Conservation (phyloP, 495 filamentous ascomycete species). For the Aspergillus homomorphus region DNA sequence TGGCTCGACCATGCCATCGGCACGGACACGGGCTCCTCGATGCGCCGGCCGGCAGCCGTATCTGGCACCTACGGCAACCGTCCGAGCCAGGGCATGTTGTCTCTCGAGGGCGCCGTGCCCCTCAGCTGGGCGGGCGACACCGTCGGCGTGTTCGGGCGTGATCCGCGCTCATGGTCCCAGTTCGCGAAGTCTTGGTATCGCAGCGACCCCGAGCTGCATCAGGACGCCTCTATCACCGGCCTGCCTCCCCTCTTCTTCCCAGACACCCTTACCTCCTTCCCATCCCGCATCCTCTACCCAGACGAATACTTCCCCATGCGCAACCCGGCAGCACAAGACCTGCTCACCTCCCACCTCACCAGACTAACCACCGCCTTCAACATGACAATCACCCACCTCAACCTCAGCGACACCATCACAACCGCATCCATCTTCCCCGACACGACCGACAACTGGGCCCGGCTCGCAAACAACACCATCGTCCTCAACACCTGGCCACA, state of each 20-base stretch:
- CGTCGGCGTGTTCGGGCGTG: conserved; percentile 30
- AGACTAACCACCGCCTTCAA: not conserved
- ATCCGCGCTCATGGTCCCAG: conserved; percentile 1
- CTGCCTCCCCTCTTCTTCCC: not conserved
- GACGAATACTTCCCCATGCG: conserved; percentile 8
- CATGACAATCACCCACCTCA: conserved; percentile 6
- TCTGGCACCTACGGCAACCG: conserved; percentile 51
- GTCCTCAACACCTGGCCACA: conserved; percentile 1
- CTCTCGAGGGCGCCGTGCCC: conserved; percentile 42
- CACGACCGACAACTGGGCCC: not conserved
- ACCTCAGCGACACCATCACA: not conserved
- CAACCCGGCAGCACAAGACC: conserved; percentile 4
- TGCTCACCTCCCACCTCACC: not conserved
- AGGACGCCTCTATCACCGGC: not conserved
- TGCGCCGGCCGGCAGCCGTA: conserved; percentile 45
- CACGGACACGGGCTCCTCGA: conserved; percentile 46
- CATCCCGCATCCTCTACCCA: conserved; percentile 9
- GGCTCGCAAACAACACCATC: not conserved
- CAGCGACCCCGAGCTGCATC: not conserved
- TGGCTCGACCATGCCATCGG: conserved; percentile 57
- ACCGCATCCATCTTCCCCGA: conserved; percentile 7
- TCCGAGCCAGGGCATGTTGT: conserved; percentile 46
- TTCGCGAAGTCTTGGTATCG: conserved; percentile 7
- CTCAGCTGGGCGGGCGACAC: conserved; percentile 47
- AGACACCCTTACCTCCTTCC: not conserved